Percentiles rank a stretch among this genome's conserved stretches.
These are phyloP conservation scores for Penicillium polonicum DNA, from an alignment of 2,329 filamentous ascomycete genomes.

Conservation along the genomic window DNA sequence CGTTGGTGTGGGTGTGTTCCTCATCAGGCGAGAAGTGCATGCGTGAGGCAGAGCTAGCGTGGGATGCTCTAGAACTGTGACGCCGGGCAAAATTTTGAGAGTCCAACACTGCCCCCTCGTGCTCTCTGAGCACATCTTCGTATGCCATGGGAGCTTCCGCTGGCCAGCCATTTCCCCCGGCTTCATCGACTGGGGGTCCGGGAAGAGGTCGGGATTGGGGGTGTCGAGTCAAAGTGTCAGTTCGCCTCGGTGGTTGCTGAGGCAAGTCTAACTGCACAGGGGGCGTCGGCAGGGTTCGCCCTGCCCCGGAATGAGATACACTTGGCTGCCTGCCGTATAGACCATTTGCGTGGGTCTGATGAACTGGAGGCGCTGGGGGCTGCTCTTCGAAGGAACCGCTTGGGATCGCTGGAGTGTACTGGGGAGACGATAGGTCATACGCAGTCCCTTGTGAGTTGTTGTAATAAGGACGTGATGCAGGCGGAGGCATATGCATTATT, in stretches of 20 bases:
- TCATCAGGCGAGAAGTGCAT: constrained; percentile 44
- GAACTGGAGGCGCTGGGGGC: constrained; percentile 36
- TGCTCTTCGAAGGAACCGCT: constrained; percentile 29
- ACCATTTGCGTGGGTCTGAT: constrained; percentile 28
- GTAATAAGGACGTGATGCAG: constrained; percentile 26
- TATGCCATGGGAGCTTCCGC: constrained; percentile 36
- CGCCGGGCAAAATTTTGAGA: constrained; percentile 25
- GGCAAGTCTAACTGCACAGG: constrained; percentile 53
- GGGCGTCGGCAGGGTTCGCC: constrained; percentile 47
- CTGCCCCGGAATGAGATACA: constrained; percentile 33
- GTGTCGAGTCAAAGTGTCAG: constrained; percentile 55
- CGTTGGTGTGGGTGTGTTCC: constrained; percentile 50
- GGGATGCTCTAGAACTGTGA: constrained; percentile 29
- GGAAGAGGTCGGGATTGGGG: constrained; percentile 60
- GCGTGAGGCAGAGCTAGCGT: constrained; percentile 20
- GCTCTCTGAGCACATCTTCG: constrained; percentile 58
- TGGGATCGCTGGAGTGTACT: constrained; percentile 19
- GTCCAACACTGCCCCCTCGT: constrained; percentile 54
- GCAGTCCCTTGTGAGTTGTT: constrained; percentile 23
- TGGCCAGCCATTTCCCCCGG: constrained; percentile 20
- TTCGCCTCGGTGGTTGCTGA: constrained; percentile 51
- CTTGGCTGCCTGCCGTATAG: constrained; percentile 28
- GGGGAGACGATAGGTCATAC: constrained; percentile 27
- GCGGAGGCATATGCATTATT: constrained; percentile 14
- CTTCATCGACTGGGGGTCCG: constrained; percentile 53